phyloP scores from a whole-genome alignment of 108 stramenopile genomes.

The Nitzschia sp. region DNA sequence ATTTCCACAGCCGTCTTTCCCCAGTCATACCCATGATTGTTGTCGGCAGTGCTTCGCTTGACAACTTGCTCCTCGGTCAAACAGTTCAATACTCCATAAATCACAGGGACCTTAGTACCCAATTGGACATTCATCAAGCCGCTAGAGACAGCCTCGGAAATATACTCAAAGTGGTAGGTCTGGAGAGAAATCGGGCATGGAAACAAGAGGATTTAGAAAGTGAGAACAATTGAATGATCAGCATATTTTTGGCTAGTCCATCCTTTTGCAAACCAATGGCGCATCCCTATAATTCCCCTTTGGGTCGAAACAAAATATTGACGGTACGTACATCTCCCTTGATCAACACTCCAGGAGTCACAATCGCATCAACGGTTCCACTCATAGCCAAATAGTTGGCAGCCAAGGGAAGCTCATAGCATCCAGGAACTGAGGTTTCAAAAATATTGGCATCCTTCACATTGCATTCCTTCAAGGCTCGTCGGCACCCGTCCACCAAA shows the following conservation, averaged over 20 bases:
- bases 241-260: not conserved
- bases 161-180: slow-evolving; percentile 99
- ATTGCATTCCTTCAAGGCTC: slow-evolving; percentile 79
- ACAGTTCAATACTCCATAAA: slow-evolving; percentile 93
- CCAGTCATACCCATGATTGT: slow-evolving; percentile 96
- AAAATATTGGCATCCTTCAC: slow-evolving; percentile 84
- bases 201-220: slow-evolving; percentile 2
- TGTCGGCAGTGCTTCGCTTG: slow-evolving; percentile 69
- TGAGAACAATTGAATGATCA: not conserved
- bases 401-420: slow-evolving; percentile 95
- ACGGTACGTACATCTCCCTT: slow-evolving; percentile 82
- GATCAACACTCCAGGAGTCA: slow-evolving; percentile 93
- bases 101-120: slow-evolving; percentile 73
- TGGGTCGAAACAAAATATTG: not conserved
- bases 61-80: slow-evolving; percentile 82
- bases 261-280: not conserved
- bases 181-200: not conserved
- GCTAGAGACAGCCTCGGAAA: slow-evolving; percentile 86
- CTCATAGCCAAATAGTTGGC: slow-evolving; percentile 90
- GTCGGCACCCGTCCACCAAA: slow-evolving; percentile 68
- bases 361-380: slow-evolving; percentile 94
- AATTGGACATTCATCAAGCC: slow-evolving; percentile 95
- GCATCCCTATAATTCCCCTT: not conserved
- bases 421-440: slow-evolving; percentile 93
- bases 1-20: slow-evolving; percentile 96